Evolutionary conservation across 2,329 filamentous ascomycete species (phyloP).

Genomic region (Periconia macrospinosa): DNA sequence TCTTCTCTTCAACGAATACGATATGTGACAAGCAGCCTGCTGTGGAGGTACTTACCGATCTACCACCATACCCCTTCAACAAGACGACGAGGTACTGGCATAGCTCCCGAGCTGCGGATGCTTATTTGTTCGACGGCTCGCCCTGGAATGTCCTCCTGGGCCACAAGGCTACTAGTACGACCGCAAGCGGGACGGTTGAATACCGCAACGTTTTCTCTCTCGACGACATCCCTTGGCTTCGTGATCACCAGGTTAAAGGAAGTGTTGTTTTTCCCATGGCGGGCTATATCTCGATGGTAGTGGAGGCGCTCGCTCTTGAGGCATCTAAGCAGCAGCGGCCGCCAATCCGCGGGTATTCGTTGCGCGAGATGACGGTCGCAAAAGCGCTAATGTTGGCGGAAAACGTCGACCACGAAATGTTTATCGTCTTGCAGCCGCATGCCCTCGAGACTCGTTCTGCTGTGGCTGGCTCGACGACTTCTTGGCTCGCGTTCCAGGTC

Average conservation of each 20-base stretch:
- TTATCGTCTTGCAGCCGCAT: too few relatives aligned
- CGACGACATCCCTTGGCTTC: conserved; percentile 14
- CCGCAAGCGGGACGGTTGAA: conserved; percentile 5
- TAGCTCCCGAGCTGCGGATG: neutral
- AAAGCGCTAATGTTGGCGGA: too few relatives aligned
- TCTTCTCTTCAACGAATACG: neutral
- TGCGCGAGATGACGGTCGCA: too few relatives aligned
- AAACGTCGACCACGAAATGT: too few relatives aligned
- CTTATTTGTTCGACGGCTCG: neutral
- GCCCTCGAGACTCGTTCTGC: neutral
- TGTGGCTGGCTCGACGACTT: neutral
- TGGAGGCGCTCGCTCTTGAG: conserved; percentile 9
- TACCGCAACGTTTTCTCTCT: conserved; percentile 6
- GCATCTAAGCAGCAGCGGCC: neutral
- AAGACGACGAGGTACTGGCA: neutral
- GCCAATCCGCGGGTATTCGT: neutral
- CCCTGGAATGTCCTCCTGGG: too few relatives aligned
- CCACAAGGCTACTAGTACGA: neutral
- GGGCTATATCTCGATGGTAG: conserved; percentile 47
- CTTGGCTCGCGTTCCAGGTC: neutral
- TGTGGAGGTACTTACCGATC: neutral
- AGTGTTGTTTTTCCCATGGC: conserved; percentile 49
- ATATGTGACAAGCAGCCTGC: neutral
- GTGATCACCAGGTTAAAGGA: conserved; percentile 16
- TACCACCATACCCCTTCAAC: neutral